These are phyloP conservation scores for Schizophyllum commune DNA, from an alignment of 1,284 basidiomycete genomes.

Conservation along the genomic window DNA sequence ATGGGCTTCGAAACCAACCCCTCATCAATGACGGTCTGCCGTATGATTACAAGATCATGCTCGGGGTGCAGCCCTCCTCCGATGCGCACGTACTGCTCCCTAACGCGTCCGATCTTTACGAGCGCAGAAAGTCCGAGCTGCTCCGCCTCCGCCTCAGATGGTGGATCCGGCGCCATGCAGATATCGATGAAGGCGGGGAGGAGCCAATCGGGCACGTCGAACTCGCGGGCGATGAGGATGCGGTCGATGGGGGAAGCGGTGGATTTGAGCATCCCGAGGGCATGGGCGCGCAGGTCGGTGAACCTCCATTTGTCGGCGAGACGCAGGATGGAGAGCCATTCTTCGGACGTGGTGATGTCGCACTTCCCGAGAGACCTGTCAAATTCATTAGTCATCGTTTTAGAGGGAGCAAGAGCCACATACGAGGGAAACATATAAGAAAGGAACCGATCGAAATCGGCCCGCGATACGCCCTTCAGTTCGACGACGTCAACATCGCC, in stretches of 20 bases:
- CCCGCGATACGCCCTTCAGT: too few relatives aligned
- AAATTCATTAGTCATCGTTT: too few relatives aligned
- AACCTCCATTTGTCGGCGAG: conserved; percentile 23
- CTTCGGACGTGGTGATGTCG: conserved; percentile 18
- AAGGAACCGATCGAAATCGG: too few relatives aligned
- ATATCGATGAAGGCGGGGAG: conserved; percentile 18
- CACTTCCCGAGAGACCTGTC: background rate
- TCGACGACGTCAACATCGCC: too few relatives aligned
- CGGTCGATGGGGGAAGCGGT: conserved; percentile 16
- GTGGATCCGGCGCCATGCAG: conserved; percentile 15
- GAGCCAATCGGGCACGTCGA: conserved; percentile 19
- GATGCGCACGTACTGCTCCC: too few relatives aligned
- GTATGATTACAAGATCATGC: too few relatives aligned
- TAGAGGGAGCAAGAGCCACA: too few relatives aligned
- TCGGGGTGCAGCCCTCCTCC: too few relatives aligned
- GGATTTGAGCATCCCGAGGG: conserved; percentile 15
- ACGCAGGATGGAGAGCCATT: conserved; percentile 28
- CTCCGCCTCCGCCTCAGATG: conserved; percentile 5
- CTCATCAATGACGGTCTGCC: too few relatives aligned
- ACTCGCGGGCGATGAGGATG: conserved; percentile 17
- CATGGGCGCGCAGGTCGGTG: conserved; percentile 16
- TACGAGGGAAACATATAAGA: too few relatives aligned
- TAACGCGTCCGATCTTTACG: conserved; percentile 7
- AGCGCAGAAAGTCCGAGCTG: conserved; percentile 10
- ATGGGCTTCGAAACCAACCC: too few relatives aligned